Percentiles rank a stretch among this genome's conserved stretches.
Evolutionary conservation across 805 yeast genomes (phyloP).

Genomic region (Torulaspora franciscae): DNA sequence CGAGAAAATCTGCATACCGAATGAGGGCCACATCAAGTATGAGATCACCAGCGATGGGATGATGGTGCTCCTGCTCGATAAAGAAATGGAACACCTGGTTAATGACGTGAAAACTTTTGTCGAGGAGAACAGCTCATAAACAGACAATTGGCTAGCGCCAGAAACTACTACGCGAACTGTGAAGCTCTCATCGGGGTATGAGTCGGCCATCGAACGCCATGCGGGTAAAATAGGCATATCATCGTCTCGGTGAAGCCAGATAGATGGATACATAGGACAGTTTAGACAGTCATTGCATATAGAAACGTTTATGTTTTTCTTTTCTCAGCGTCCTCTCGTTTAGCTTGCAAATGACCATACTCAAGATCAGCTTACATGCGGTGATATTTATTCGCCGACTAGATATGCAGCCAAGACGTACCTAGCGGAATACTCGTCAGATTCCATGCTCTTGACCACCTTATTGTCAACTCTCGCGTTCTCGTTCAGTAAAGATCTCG

Average conservation of each 20-base stretch:
- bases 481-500: not conserved
- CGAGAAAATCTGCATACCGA: constrained; percentile 36
- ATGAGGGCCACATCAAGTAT: constrained; percentile 37
- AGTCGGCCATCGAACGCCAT: not conserved
- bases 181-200: not conserved
- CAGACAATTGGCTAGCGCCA: not conserved
- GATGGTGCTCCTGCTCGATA: constrained; percentile 32
- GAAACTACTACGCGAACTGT: not conserved
- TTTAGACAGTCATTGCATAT: constrained; percentile 3
- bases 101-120: constrained; percentile 30
- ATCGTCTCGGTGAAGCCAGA: not conserved
- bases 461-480: not conserved
- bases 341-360: constrained; percentile 1
- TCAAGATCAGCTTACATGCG: not conserved
- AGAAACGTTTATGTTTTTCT: constrained; percentile 7
- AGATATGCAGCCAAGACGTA: not conserved
- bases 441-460: not conserved
- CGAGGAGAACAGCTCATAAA: constrained; percentile 14
- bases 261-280: not conserved
- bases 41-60: constrained; percentile 38
- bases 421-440: not conserved
- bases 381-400: not conserved
- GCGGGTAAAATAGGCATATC: not conserved
- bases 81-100: constrained; percentile 28
- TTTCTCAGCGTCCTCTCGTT: not conserved